Evolutionary conservation across 768 basidiomycete species (phyloP).

Genomic region (Coprinellus aureogranulatus): DNA sequence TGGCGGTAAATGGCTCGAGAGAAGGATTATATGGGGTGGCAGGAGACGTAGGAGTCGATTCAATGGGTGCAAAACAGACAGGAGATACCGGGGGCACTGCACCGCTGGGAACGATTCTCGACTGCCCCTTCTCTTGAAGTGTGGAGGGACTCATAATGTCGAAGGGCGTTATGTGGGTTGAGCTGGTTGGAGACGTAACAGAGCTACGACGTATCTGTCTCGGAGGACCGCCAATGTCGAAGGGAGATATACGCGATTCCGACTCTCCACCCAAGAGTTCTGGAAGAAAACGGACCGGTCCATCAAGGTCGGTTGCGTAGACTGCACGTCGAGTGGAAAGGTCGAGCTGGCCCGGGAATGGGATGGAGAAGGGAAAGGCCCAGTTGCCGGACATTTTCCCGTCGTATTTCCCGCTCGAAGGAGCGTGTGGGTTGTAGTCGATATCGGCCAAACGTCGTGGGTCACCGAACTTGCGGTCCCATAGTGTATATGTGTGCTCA

Average conservation of each 20-base stretch:
- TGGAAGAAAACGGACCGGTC: background rate
- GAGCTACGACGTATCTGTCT: no score
- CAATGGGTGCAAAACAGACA: no score
- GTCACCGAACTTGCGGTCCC: background rate
- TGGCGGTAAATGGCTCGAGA: no score
- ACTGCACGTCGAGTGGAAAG: no score
- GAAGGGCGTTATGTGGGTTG: no score
- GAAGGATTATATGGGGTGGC: no score
- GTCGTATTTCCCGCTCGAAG: background rate
- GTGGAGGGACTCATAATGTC: no score
- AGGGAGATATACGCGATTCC: background rate
- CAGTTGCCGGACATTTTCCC: background rate
- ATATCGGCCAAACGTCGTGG: background rate
- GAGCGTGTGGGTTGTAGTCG: background rate
- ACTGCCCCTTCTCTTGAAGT: no score
- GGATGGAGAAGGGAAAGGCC: slow-evolving; percentile 2
- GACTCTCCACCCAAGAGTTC: background rate
- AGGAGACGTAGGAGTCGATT: no score
- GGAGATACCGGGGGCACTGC: no score
- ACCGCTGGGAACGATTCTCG: no score
- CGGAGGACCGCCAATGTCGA: background rate
- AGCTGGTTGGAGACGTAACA: no score
- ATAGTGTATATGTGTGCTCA: background rate
- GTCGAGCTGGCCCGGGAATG: background rate
- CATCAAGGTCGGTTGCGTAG: background rate